Evolutionary conservation across 2,329 filamentous ascomycete species (phyloP).

Genomic region (Dactylellina sp.): DNA sequence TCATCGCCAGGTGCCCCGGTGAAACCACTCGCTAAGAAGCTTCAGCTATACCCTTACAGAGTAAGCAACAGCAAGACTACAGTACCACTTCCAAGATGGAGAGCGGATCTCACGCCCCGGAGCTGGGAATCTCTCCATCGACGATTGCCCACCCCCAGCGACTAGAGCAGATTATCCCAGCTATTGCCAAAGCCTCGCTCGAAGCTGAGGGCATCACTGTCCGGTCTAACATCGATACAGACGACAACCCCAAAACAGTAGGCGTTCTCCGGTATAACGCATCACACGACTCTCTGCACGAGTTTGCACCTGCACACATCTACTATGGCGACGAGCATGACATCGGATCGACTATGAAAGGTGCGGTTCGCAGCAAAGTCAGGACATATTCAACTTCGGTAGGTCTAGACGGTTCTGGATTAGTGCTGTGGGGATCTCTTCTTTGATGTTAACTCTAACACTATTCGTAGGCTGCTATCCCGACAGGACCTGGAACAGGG

Average conservation of each 20-base stretch:
- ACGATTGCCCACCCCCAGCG: conserved; percentile 44
- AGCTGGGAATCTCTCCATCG: conserved; percentile 50
- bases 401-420: conserved; percentile 19
- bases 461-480: conserved; percentile 47
- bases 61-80: background rate
- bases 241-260: conserved; percentile 35
- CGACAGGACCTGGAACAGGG: conserved; percentile 21
- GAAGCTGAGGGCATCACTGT: conserved; percentile 46
- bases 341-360: conserved; percentile 48
- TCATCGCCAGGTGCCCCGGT: background rate
- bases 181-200: conserved; percentile 45
- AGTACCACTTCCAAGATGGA: conserved; percentile 29
- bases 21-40: background rate
- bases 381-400: conserved; percentile 56
- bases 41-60: background rate
- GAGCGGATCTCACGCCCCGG: conserved; percentile 51
- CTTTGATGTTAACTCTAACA: background rate
- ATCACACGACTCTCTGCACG: conserved; percentile 54
- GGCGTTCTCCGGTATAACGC: conserved; percentile 55
- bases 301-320: conserved; percentile 53
- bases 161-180: conserved; percentile 47
- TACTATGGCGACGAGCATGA: conserved; percentile 55
- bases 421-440: background rate
- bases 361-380: conserved; percentile 47
- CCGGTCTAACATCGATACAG: conserved; percentile 27